phyloP scores from a whole-genome alignment of 225 moss, liverwort and hornwort genomes.

The Pleurozium schreberi region DNA sequence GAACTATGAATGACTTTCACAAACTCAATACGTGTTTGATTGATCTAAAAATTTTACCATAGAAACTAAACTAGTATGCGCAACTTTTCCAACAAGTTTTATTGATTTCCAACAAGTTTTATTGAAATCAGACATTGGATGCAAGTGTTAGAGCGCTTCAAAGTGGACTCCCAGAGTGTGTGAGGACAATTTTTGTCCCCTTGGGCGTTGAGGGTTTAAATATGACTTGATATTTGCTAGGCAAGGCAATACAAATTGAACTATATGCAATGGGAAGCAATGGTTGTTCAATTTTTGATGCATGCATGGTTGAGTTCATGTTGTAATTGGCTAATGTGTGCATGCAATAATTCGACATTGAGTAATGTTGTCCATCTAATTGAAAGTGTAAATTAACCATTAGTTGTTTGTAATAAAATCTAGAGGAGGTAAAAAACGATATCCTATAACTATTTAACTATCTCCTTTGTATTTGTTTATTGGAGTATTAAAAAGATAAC shows the following conservation, averaged over 20 bases:
- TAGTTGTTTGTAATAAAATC: fast-evolving
- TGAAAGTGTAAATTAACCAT: neutral
- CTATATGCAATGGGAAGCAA: neutral
- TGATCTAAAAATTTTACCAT: too few species aligned
- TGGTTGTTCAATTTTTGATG: neutral
- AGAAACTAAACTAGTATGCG: too few species aligned
- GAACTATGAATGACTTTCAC: too few species aligned
- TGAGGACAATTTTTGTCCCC: too few species aligned
- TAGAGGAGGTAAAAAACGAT: fast-evolving
- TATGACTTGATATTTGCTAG: neutral
- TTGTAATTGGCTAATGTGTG: neutral
- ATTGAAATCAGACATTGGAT: too few species aligned
- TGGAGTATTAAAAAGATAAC: neutral
- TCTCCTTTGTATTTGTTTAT: neutral
- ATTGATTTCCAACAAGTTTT: too few species aligned
- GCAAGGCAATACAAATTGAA: neutral
- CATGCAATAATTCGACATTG: fast-evolving
- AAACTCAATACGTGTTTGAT: too few species aligned
- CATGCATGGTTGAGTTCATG: too few species aligned
- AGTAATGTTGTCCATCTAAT: neutral
- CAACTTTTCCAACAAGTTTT: too few species aligned
- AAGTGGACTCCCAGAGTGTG: too few species aligned
- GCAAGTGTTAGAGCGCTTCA: too few species aligned
- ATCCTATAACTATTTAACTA: neutral
- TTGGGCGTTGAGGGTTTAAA: too few species aligned